Base-by-base conservation (phyloP, 1,284 basidiomycete genomes). In the Ustilago xerochloae region DNA sequence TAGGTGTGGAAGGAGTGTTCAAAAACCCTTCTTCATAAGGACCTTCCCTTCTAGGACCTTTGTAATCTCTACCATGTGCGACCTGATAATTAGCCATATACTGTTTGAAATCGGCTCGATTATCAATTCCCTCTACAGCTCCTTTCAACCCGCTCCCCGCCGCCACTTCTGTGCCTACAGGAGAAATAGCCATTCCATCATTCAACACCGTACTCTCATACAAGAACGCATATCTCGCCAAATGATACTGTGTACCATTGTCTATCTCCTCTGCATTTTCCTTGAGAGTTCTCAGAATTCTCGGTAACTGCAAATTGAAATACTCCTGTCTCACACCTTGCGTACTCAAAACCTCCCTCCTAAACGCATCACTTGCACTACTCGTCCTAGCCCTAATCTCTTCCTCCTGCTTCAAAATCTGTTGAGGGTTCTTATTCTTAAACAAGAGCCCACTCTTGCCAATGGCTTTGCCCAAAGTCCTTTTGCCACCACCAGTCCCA, bases 221-320 rank as follows among this genome's bases (percentile, higher is more conserved):
- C 24, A 98, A 86, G 86, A 94, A 97, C 0, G 94, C 93, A 84
- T 97, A 99, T 81, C 95, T 89, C 1, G 93, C 91, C 43, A 99
- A 87, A 85, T 99, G 96, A 85, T 97, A 99, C 85, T 99, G 96
- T 12, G 93, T 93, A 15, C 95, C 97, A 43, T 97, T 88, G 84
- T 99, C 97, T 64, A 98, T 91, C 85, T 99, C 97, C 79, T 98
- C 95, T 12, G 93, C 90, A 75, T 93, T 93, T 84, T 98, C 95
- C 85, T 98, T 98, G 62, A 99, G 87, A n/a, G 92, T 89, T 51
- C 97, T 89, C 47, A 99, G 86, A 70, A 98, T 92, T 77, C 94
- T 91, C 45, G 97, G 96, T 46, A 97, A 86, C 82, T 98, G 96
- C 81, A 96, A 92, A 85, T 97, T 96, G 86, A 97, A 99, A 85